Base-by-base conservation (phyloP, 352 stramenopile species). In the Phytophthora fragariae region DNA sequence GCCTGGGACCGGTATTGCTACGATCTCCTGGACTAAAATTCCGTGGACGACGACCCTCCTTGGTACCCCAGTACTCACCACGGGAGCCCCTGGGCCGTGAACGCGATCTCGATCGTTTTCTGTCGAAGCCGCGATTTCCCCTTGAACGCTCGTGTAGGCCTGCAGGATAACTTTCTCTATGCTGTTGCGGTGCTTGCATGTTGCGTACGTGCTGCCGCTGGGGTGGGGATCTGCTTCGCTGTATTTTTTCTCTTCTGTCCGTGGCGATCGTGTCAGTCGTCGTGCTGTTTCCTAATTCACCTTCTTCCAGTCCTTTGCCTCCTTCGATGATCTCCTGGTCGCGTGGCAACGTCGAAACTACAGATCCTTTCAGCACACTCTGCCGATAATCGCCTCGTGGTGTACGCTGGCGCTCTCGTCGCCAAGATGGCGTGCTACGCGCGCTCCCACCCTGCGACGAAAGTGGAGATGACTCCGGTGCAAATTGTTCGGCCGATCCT, bases 401-500 rank as follows among this genome's bases (percentile, higher is more conserved):
- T 19, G 33, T 19, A 27, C 29, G 29, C 35, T 55, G 39, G 6
- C 59, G 71, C 7, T 78, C 70, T 55, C 60, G 70, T 56, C 58
- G 75, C 67, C 66, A 68, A 12, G 47, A 53, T 29, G 71, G 59
- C 11, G 62, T 70, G 17, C 56, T 74, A 29, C 59, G 56, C 21
- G 66, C 52, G 7, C 57, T 79, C 14, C 53, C 63, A 57, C 64
- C 73, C 29, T 76, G 62, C 33, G 60, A 73, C 9, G 33, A 70
- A 29, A 60, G 17, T 54, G 75, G 71, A 1, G 66, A 81, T 57
- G 66, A 33, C 14, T 70, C 64, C 7, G 68, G 67, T 10, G 29
- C 29, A 69, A 12, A 73, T 53, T 73, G 56, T 8, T 87, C 82
- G n/a, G 21, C 86, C 14, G 81, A 86, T 31, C 21, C 72, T 29